Conservation (phyloP, 352 stramenopile genomes). For the Thraustochytrium striatum region DNA sequence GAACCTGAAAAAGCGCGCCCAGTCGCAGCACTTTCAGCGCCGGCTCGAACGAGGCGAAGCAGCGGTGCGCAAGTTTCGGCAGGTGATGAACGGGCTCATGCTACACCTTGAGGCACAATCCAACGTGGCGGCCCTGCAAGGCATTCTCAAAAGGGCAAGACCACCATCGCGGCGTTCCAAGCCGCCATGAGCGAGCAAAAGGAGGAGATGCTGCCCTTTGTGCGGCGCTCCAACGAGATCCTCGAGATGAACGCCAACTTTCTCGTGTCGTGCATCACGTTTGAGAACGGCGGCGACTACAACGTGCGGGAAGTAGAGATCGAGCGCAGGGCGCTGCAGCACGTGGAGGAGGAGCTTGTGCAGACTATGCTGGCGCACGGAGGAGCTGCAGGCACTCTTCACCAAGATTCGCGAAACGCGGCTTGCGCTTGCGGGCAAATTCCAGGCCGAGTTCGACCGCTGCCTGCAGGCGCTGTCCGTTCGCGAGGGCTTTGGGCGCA, state of each 20-base stretch:
- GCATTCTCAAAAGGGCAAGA: conserved; percentile 73
- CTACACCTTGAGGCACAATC: conserved; percentile 66
- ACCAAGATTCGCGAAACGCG: not conserved
- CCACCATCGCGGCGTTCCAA: conserved; percentile 51
- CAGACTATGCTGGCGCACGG: not conserved
- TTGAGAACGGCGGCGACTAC: conserved; percentile 70
- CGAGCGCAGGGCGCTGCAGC: conserved; percentile 51
- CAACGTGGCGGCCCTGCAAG: conserved; percentile 73
- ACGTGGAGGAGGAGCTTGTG: conserved; percentile 14
- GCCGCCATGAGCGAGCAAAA: conserved; percentile 49
- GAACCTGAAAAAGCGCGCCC: conserved; percentile 59
- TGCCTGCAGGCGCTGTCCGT: conserved; percentile 74
- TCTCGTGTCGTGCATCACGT: conserved; percentile 53
- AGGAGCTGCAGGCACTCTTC: conserved; percentile 24
- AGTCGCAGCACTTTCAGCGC: conserved; percentile 61
- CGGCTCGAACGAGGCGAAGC: conserved; percentile 52
- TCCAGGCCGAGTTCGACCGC: conserved; percentile 67
- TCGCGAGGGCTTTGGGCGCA: conserved; percentile 77
- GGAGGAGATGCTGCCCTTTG: conserved; percentile 34
- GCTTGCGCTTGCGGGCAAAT: conserved; percentile 47
- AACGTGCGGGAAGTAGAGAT: conserved; percentile 66
- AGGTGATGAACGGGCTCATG: conserved; percentile 57
- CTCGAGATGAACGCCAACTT: conserved; percentile 53
- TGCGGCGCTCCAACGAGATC: conserved; percentile 51
- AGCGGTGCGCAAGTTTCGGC: conserved; percentile 58